phyloP scores from a whole-genome alignment of 2,329 filamentous ascomycete species.

The Claviceps pazoutovae region DNA sequence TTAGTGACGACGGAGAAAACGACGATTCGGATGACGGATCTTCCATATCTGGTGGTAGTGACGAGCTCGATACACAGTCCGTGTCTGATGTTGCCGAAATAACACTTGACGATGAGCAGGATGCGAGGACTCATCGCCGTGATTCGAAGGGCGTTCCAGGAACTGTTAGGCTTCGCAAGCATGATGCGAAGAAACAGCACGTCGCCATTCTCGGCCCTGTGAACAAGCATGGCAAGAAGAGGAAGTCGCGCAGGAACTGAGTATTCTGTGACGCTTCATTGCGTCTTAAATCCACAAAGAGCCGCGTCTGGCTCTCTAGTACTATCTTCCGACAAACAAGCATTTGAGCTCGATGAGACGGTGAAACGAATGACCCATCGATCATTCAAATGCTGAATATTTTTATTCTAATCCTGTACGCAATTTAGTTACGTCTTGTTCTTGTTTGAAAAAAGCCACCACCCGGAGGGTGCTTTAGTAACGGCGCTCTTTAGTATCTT shows the following conservation, averaged over 20 bases:
- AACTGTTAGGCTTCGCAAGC: constrained; percentile 37
- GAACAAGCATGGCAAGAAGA: constrained; percentile 24
- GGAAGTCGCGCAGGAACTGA: constrained; percentile 12
- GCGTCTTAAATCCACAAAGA: too few relatives aligned
- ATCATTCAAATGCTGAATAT: constrained; percentile 3
- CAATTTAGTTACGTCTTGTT: constrained; percentile 6
- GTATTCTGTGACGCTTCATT: background rate
- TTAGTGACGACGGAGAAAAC: constrained; percentile 69
- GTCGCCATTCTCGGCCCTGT: constrained; percentile 42
- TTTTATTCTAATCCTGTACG: constrained; percentile 4
- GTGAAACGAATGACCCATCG: constrained; percentile 4
- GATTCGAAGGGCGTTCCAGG: constrained; percentile 28
- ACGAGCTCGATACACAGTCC: constrained; percentile 43
- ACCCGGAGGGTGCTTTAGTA: constrained; percentile 1
- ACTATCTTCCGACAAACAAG: constrained; percentile 1
- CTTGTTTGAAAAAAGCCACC: constrained; percentile 2
- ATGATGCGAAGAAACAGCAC: constrained; percentile 33
- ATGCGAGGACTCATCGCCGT: constrained; percentile 30
- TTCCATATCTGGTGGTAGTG: constrained; percentile 42
- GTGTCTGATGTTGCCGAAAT: constrained; percentile 49
- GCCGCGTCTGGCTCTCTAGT: background rate
- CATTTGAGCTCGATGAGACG: background rate
- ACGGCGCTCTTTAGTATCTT: background rate
- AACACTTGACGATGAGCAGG: constrained; percentile 43
- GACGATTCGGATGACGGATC: constrained; percentile 56